Base-by-base conservation (phyloP, 345 rosid genomes). In the Bruguiera sexangula region DNA sequence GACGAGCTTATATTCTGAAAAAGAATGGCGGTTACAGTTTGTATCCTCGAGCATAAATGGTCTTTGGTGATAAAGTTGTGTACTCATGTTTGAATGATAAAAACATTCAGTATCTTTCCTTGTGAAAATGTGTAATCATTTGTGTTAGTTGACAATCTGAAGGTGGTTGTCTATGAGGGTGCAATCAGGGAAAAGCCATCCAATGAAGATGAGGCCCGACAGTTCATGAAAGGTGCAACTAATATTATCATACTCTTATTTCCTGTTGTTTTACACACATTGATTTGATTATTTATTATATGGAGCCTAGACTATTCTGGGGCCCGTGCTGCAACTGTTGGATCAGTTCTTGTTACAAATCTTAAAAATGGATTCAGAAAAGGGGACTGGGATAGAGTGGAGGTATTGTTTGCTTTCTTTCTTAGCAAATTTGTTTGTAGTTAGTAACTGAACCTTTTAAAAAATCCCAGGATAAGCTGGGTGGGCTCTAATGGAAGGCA, bases 151-250 rank as follows among this genome's bases (percentile, higher is more conserved):
- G 72, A 81, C 73, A 69, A 71, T 84, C 59, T 77, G 69, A 72
- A 95, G 96, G 99, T 95, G 82, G 97, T 89, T 31, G 89, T 89
- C 80, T 86, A 87, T 82, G 93, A 88, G 83, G 91, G 86, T 81
- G 76, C 55, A 3, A 70, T 91, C 36, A 87, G 96, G 83, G 97
- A 91, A 82, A 91, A 91, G 80, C 96, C 96, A 60, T 88, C 86
- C 29, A 75, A 75, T 72, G 83, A 75, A 63, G 88, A 86, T 81
- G 97, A 91, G 83, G 96, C 96, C 48, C 71, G 85, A 64, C 81
- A 79, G 71, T 94, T 87, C 72, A 75, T 93, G 37, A 82, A 86
- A 89, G 93, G 96, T 88, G 68, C 27, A 72, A 69, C 64, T 58
- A 19, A 59, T 62, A 52, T 67, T 54, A 48, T 67, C 60, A 50